Evolutionary conservation across 208 protist species (phyloP).

Genomic region (Wallacemonas sp.): DNA sequence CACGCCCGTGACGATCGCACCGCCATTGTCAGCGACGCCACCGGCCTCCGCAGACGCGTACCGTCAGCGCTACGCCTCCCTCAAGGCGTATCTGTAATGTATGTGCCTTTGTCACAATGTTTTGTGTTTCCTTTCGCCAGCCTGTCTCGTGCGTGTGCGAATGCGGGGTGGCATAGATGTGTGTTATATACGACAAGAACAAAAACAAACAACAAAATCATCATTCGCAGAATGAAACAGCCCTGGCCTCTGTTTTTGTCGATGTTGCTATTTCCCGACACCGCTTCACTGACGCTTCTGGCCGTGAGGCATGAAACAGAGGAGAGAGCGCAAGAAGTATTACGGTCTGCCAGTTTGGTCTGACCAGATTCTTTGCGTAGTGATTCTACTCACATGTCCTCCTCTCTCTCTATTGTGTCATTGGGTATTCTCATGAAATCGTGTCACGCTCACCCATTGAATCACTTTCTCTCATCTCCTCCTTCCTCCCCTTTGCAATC

Average conservation of each 20-base stretch:
- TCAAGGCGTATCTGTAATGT: conserved; percentile 17
- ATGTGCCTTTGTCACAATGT: conserved; percentile 5
- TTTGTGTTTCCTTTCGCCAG: conserved; percentile 19
- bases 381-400: too few species aligned
- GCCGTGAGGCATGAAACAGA: neutral
- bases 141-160: neutral
- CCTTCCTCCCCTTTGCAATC: conserved; percentile 17
- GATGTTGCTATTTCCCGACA: neutral
- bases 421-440: too few species aligned
- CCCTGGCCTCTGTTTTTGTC: neutral
- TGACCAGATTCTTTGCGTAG: too few species aligned
- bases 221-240: too few species aligned
- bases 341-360: too few species aligned
- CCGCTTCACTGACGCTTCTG: neutral
- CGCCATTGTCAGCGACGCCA: neutral
- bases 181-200: conserved; percentile 3
- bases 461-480: neutral
- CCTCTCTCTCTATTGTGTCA: neutral
- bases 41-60: conserved; percentile 24
- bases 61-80: conserved; percentile 29
- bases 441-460: too few species aligned
- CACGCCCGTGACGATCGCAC: too few species aligned
- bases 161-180: neutral
- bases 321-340: neutral
- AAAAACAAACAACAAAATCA: conserved; percentile 6